phyloP scores from a whole-genome alignment of 768 basidiomycete species.

The Fomitopsis pulvina region DNA sequence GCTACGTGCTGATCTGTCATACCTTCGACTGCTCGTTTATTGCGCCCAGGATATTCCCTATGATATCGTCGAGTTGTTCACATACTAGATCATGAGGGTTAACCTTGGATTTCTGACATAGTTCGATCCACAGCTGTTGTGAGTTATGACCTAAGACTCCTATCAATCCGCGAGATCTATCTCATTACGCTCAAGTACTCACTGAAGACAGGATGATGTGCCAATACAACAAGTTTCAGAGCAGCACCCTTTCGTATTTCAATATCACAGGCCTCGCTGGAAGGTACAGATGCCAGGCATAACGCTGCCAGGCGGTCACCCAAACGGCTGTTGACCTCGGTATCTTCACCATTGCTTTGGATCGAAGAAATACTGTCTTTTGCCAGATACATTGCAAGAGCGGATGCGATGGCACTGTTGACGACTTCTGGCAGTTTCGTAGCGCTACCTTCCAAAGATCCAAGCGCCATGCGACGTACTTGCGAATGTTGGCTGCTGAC shows the following conservation, averaged over 20 bases:
- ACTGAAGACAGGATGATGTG: slow-evolving; percentile 51
- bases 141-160: slow-evolving; percentile 35
- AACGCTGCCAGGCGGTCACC: slow-evolving; percentile 47
- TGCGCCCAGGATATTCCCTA: slow-evolving; percentile 44
- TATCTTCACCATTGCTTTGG: slow-evolving; percentile 29
- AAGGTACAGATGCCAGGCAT: slow-evolving; percentile 44
- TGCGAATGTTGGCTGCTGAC: slow-evolving; percentile 51
- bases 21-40: slow-evolving; percentile 45
- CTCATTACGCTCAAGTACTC: not conserved
- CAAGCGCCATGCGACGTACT: slow-evolving; percentile 42
- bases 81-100: slow-evolving; percentile 64
- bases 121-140: slow-evolving; percentile 71
- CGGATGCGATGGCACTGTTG: slow-evolving; percentile 52
- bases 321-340: slow-evolving; percentile 39
- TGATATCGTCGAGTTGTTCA: slow-evolving; percentile 40
- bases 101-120: slow-evolving; percentile 59
- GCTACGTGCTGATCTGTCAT: not conserved
- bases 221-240: slow-evolving; percentile 54
- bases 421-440: slow-evolving; percentile 39
- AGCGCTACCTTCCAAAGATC: slow-evolving; percentile 34
- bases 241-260: slow-evolving; percentile 39
- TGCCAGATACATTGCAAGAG: slow-evolving; percentile 40
- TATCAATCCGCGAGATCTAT: not conserved
- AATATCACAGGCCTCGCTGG: slow-evolving; percentile 36
- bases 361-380: slow-evolving; percentile 28